Conservation (phyloP, 441 rosid genomes). For the Aquilaria agallochum region DNA sequence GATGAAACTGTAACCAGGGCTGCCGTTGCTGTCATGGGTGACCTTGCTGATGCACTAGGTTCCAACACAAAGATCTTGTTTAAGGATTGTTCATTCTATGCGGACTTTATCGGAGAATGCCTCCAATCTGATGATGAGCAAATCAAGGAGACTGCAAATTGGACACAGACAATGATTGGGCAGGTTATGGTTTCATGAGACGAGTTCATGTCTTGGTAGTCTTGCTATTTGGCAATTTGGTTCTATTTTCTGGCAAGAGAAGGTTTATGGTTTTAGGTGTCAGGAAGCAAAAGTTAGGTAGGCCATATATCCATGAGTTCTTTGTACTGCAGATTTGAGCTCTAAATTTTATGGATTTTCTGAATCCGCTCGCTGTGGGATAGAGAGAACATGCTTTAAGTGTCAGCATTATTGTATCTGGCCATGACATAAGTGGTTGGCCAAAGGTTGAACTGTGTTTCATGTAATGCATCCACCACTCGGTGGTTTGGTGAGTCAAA, state of each 20-base stretch:
- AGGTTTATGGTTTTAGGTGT: slow-evolving; percentile 1
- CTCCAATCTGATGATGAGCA: slow-evolving; percentile 77
- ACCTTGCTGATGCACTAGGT: slow-evolving; percentile 89
- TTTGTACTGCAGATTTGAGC: slow-evolving; percentile 12
- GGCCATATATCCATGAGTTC: slow-evolving; percentile 12
- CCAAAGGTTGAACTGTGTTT: slow-evolving; percentile 12
- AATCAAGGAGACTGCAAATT: slow-evolving; percentile 78
- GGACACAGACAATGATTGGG: slow-evolving; percentile 88
- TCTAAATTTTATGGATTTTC: slow-evolving; percentile 8
- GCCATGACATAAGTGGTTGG: slow-evolving; percentile 3
- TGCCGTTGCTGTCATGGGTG: slow-evolving; percentile 92
- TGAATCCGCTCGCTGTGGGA: slow-evolving; percentile 15
- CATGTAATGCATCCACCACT: slow-evolving; percentile 32
- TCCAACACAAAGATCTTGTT: slow-evolving; percentile 63
- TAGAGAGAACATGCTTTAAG: slow-evolving; percentile 9
- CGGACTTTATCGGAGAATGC: slow-evolving; percentile 70
- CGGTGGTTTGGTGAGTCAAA: slow-evolving; percentile 34
- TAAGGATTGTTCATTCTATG: slow-evolving; percentile 49
- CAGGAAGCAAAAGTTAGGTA: slow-evolving; percentile 5
- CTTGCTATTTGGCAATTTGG: background rate
- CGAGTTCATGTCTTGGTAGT: slow-evolving; percentile 12
- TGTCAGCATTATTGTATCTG: slow-evolving; percentile 6
- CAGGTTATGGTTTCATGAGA: slow-evolving; percentile 63
- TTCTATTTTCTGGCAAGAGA: slow-evolving; percentile 13
- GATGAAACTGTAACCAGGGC: slow-evolving; percentile 89